Evolutionary conservation across 768 basidiomycete species (phyloP).

Genomic region (Suillus brevipes): DNA sequence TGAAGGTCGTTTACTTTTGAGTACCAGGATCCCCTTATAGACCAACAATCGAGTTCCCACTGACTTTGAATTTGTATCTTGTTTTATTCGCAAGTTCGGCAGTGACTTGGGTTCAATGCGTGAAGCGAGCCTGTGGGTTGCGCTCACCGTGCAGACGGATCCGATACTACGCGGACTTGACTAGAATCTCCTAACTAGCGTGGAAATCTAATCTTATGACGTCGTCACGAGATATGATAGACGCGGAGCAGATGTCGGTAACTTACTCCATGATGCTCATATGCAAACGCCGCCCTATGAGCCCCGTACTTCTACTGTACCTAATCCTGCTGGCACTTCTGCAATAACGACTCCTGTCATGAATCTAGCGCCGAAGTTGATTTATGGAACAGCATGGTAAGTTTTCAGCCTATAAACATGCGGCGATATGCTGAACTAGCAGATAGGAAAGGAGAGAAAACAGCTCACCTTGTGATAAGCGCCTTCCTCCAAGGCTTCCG

Average conservation of each 20-base stretch:
- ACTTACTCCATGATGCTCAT: not conserved
- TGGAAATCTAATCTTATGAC: not conserved
- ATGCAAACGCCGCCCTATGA: constrained; percentile 6
- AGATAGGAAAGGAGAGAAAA: constrained; percentile 75
- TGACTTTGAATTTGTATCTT: not conserved
- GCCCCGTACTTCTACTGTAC: not conserved
- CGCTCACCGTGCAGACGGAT: not conserved
- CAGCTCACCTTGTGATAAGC: constrained; percentile 62
- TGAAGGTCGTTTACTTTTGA: constrained; percentile 52
- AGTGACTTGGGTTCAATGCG: not conserved
- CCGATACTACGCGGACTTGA: not conserved
- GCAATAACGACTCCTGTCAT: constrained; percentile 13
- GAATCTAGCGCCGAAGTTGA: constrained; percentile 44
- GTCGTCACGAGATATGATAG: not conserved
- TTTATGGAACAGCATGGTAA: constrained; percentile 67
- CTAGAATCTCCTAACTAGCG: not conserved
- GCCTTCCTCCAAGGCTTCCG: constrained; percentile 78
- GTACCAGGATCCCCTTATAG: not conserved
- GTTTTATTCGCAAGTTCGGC: not conserved
- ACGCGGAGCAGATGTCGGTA: not conserved
- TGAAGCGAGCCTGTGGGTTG: not conserved
- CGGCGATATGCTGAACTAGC: constrained; percentile 5
- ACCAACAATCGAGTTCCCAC: not conserved
- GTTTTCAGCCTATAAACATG: constrained; percentile 7
- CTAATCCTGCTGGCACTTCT: not conserved